Evolutionary conservation across 805 yeast genomes (phyloP).

Genomic region (Candida easanensis): DNA sequence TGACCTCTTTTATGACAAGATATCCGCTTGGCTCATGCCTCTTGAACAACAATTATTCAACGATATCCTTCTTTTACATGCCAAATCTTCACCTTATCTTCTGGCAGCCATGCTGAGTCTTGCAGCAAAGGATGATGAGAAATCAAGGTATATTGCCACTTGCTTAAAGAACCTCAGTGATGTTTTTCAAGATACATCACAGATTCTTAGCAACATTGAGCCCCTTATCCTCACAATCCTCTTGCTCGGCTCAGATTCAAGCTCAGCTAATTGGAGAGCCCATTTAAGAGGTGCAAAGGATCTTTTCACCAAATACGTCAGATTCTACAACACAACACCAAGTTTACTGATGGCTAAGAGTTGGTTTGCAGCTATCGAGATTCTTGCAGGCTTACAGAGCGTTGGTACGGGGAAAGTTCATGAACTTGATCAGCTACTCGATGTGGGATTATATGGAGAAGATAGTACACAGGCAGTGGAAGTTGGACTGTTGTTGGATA

Average conservation of each 20-base stretch:
- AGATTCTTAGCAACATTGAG: conserved; percentile 53
- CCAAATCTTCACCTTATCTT: conserved; percentile 47
- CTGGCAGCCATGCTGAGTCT: conserved; percentile 56
- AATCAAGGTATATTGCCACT: conserved; percentile 44
- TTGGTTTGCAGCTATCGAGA: conserved; percentile 59
- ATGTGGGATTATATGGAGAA: conserved; percentile 25
- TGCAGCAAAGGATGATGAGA: conserved; percentile 43
- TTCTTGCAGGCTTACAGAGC: conserved; percentile 53
- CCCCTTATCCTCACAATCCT: conserved; percentile 64
- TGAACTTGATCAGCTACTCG: conserved; percentile 38
- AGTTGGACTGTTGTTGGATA: conserved; percentile 24
- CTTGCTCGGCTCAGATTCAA: conserved; percentile 58
- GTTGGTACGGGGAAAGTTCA: conserved; percentile 47
- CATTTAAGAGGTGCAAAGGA: conserved; percentile 68
- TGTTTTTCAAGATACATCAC: conserved; percentile 39
- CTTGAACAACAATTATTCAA: conserved; percentile 42
- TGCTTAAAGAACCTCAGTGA: conserved; percentile 43
- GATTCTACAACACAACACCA: conserved; percentile 23
- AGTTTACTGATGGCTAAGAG: conserved; percentile 44
- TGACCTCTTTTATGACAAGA: conserved; percentile 24
- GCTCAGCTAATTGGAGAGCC: conserved; percentile 56
- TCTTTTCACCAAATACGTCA: conserved; percentile 47
- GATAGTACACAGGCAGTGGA: conserved; percentile 21
- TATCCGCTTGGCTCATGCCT: conserved; percentile 24
- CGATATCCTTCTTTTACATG: conserved; percentile 49